Base-by-base conservation (phyloP, 2,329 filamentous ascomycete species). In the Sclerotinia glacialis region DNA sequence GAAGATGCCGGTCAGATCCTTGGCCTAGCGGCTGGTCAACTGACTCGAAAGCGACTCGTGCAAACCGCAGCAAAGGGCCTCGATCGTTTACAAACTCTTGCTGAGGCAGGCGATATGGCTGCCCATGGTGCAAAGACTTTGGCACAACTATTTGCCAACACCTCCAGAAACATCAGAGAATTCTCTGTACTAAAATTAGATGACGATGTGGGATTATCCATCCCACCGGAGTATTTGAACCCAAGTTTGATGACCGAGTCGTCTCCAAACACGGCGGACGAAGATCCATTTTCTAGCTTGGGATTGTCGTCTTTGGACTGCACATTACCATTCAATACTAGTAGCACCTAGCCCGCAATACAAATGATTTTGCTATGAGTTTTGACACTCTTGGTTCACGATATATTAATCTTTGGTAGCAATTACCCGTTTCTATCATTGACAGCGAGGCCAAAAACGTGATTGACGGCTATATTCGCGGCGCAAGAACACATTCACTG, bases 61-160 rank as follows among this genome's bases (percentile, higher is more conserved):
- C 53, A 56, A 34, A 14, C 53, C 3, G 53, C n/a, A 42, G n/a
- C 0, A n/a, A 56, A 56, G 26, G 34, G 53, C 37, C 53, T 56
- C 18, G 34, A 56, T 8, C 53, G 53, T 56, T 9, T 56, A 56
- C 18, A 56, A 34, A 56, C 16, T 56, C 53, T 56, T 40, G 53
- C 53, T 23, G 53, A 56, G 18, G 53, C 42, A 26, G 42, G 53
- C 31, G 53, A 56, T 37, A 56, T 56, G 12, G 53, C 53, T 56
- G 28, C 53, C 0, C 12, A 21, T 2, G 28, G 28, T 18, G 53
- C 53, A 56, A 56, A 34, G 34, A 26, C 53, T 56, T 56, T 56
- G 28, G 26, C 28, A 37, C 28, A 56, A 11, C 34, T 42, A 34
- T 56, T 40, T 5, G 18, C 31, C 21, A 56, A 56, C 42, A 31